These are phyloP conservation scores for Saccharomycopsis microspora DNA, from an alignment of 805 yeast species.

Conservation along the genomic window DNA sequence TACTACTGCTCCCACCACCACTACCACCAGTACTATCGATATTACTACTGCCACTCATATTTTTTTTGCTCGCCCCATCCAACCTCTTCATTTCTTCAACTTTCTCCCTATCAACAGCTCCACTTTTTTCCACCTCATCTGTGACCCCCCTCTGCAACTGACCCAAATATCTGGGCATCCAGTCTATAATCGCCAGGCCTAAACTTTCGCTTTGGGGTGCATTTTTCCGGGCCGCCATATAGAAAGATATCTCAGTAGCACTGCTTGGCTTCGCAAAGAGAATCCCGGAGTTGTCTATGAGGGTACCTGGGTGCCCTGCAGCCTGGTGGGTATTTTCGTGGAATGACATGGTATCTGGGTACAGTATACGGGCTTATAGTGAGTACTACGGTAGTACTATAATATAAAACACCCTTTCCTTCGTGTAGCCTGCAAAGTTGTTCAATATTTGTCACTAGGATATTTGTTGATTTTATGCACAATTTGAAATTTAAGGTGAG, in stretches of 20 bases:
- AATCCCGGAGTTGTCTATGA: slow-evolving; percentile 47
- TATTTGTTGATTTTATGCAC: too few species aligned
- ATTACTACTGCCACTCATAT: neutral
- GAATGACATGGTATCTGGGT: too few species aligned
- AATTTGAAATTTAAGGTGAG: too few species aligned
- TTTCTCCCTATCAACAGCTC: slow-evolving; percentile 14
- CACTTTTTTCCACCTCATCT: slow-evolving; percentile 18
- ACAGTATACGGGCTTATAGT: too few species aligned
- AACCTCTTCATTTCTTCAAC: slow-evolving; percentile 5
- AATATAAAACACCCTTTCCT: too few species aligned
- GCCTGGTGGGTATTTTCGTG: slow-evolving; percentile 44
- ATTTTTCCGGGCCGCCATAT: slow-evolving; percentile 27
- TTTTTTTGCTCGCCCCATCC: neutral
- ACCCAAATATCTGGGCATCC: slow-evolving; percentile 62
- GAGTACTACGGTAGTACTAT: too few species aligned
- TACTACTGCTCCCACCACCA: neutral
- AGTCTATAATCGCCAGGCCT: slow-evolving; percentile 32
- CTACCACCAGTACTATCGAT: neutral
- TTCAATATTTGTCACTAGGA: too few species aligned
- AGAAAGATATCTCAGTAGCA: slow-evolving; percentile 66
- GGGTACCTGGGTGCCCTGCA: slow-evolving; percentile 85
- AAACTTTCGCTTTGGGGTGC: slow-evolving; percentile 20
- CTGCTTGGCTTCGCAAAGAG: slow-evolving; percentile 63
- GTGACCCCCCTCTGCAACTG: slow-evolving; percentile 36
- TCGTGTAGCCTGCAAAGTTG: too few species aligned